phyloP scores from a whole-genome alignment of 2,329 filamentous ascomycete species.

The Fusarium humuli region DNA sequence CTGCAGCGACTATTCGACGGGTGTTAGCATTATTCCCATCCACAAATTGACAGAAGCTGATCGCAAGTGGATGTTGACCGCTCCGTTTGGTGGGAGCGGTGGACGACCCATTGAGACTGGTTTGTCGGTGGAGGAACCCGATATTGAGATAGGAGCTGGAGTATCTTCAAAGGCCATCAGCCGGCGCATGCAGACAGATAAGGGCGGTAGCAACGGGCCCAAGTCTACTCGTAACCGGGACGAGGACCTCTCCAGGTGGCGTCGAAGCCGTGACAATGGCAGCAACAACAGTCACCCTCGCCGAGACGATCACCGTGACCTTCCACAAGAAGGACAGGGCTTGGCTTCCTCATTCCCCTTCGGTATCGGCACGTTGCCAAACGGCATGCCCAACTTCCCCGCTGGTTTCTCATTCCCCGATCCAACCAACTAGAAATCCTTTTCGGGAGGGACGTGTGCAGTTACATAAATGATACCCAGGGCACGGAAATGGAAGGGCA shows the following conservation, averaged over 20 bases:
- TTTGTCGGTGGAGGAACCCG: conserved; percentile 94
- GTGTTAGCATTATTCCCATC: conserved; percentile 93
- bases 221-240: conserved; percentile 67
- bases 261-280: conserved; percentile 50
- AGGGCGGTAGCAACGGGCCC: conserved; percentile 72
- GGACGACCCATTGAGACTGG: conserved; percentile 83
- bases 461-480: conserved; percentile 38
- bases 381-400: conserved; percentile 58
- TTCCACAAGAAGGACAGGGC: conserved; percentile 42
- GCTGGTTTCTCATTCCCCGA: conserved; percentile 55
- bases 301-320: conserved; percentile 40
- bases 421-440: conserved; percentile 40
- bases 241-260: conserved; percentile 51
- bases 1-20: conserved; percentile 94
- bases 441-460: conserved; percentile 15
- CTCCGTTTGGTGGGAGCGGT: conserved; percentile 92
- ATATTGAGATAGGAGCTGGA: conserved; percentile 97
- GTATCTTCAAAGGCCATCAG: conserved; percentile 92
- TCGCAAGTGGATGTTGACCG: conserved; percentile 95
- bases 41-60: conserved; percentile 94
- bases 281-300: conserved; percentile 40
- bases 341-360: conserved; percentile 52
- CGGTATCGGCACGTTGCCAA: conserved; percentile 55
- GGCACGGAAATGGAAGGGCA: conserved; percentile 30
- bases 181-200: conserved; percentile 76